Percentiles rank a stretch among this genome's conserved stretches.
Evolutionary conservation across 2,329 filamentous ascomycete genomes (phyloP).

Genomic region (Ophiostoma novo-ulmi): DNA sequence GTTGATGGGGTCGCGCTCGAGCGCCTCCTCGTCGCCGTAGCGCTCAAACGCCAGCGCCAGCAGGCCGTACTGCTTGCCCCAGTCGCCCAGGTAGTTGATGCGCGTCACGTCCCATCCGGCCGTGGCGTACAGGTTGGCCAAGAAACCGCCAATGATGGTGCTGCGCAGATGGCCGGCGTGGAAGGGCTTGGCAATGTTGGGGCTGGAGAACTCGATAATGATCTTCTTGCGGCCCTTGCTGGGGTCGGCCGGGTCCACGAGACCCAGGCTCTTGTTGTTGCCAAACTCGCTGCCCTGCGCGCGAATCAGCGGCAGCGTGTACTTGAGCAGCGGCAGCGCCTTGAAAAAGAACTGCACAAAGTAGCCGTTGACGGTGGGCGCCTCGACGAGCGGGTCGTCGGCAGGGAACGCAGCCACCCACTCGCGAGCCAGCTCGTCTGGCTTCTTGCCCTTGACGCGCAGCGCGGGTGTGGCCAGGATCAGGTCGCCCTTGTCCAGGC

Average conservation of each 20-base stretch:
- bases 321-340: slow-evolving; percentile 56
- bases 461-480: slow-evolving; percentile 74
- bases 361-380: slow-evolving; percentile 60
- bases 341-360: slow-evolving; percentile 81
- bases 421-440: slow-evolving; percentile 55
- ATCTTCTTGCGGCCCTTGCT: slow-evolving; percentile 59
- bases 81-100: slow-evolving; percentile 76
- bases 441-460: slow-evolving; percentile 66
- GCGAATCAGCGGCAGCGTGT: slow-evolving; percentile 66
- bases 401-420: slow-evolving; percentile 57
- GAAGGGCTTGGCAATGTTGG: slow-evolving; percentile 83
- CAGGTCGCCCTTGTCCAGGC: slow-evolving; percentile 77
- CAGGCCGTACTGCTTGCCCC: slow-evolving; percentile 73
- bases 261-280: slow-evolving; percentile 54
- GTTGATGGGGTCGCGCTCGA: slow-evolving; percentile 69
- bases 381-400: slow-evolving; percentile 62
- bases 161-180: slow-evolving; percentile 72
- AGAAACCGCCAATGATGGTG: slow-evolving; percentile 74
- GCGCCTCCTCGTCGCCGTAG: slow-evolving; percentile 67
- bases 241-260: slow-evolving; percentile 58
- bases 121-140: slow-evolving; percentile 64
- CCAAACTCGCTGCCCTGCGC: slow-evolving; percentile 58
- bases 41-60: slow-evolving; percentile 69
- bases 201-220: slow-evolving; percentile 77
- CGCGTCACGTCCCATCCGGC: slow-evolving; percentile 68